Evolutionary conservation across 108 stramenopile species (phyloP).

Genomic region (Nannochloropsis salina): DNA sequence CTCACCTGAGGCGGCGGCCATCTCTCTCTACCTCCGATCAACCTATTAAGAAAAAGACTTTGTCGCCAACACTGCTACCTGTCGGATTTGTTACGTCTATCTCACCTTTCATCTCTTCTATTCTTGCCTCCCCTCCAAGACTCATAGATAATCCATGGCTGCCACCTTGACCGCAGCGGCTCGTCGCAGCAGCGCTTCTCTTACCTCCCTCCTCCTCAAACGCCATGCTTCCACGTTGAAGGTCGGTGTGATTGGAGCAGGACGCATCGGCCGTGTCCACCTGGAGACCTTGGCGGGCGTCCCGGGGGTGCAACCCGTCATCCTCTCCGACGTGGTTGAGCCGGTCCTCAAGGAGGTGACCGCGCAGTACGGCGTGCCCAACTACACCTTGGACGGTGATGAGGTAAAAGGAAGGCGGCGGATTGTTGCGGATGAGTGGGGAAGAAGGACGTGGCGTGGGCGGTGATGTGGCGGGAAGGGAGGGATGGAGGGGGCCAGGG

Average conservation of each 20-base stretch:
- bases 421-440: too few relatives aligned
- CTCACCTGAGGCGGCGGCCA: too few relatives aligned
- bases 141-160: background rate
- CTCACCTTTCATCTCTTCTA: background rate
- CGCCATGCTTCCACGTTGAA: slow-evolving; percentile 4
- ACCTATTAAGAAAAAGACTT: too few relatives aligned
- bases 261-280: slow-evolving; percentile 48
- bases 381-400: slow-evolving; percentile 32
- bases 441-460: too few relatives aligned
- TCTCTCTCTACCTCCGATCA: too few relatives aligned
- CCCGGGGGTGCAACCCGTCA: slow-evolving; percentile 43
- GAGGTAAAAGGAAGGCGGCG: background rate
- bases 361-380: slow-evolving; percentile 44
- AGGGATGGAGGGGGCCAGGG: too few relatives aligned
- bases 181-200: background rate
- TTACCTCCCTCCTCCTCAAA: slow-evolving; percentile 4
- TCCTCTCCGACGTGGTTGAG: slow-evolving; percentile 45
- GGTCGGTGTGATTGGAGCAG: slow-evolving; percentile 45
- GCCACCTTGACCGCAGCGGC: slow-evolving; percentile 11
- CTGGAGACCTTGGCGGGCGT: slow-evolving; percentile 43
- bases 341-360: slow-evolving; percentile 42
- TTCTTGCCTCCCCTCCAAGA: background rate
- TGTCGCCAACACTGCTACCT: too few relatives aligned
- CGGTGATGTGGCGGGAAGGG: too few relatives aligned
- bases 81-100: too few relatives aligned